Conservation (phyloP, 2,329 filamentous ascomycete genomes). For the Microdochium nivale region DNA sequence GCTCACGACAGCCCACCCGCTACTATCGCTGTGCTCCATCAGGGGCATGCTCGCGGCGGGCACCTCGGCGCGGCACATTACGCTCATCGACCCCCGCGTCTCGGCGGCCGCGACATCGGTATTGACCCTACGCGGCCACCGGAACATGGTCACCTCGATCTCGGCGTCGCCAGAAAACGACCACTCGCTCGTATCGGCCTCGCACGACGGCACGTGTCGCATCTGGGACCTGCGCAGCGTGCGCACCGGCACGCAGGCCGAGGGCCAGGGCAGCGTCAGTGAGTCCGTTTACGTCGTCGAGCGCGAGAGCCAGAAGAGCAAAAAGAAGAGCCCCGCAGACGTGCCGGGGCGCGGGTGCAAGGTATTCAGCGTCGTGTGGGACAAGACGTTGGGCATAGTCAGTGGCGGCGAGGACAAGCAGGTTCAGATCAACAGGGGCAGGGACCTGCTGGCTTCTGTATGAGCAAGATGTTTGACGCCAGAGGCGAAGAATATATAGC, state of each 20-base stretch:
- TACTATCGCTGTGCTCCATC: constrained; percentile 72
- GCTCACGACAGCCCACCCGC: constrained; percentile 72
- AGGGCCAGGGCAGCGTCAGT: constrained; percentile 56
- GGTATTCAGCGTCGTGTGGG: constrained; percentile 85
- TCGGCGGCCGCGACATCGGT: constrained; percentile 68
- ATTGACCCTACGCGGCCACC: constrained; percentile 87
- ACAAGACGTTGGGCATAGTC: constrained; percentile 77
- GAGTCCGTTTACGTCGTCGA: constrained; percentile 69
- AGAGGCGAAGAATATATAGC: too few relatives aligned
- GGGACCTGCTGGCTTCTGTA: constrained; percentile 31
- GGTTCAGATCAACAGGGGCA: constrained; percentile 79
- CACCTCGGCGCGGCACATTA: constrained; percentile 79
- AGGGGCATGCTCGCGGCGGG: constrained; percentile 64
- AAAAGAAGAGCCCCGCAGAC: constrained; percentile 38
- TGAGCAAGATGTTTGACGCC: background rate
- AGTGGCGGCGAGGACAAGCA: constrained; percentile 89
- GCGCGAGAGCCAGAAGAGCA: constrained; percentile 60
- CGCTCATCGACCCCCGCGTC: constrained; percentile 82
- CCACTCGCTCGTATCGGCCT: constrained; percentile 80
- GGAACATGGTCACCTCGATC: constrained; percentile 57
- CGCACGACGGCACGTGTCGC: constrained; percentile 83
- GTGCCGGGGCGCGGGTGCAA: constrained; percentile 77
- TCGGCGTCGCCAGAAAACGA: constrained; percentile 52
- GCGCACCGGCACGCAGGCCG: constrained; percentile 47
- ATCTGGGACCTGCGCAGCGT: constrained; percentile 86